These are phyloP conservation scores for Blastobotrys ciferrii DNA, from an alignment of 1,139 yeast genomes.

Conservation along the genomic window DNA sequence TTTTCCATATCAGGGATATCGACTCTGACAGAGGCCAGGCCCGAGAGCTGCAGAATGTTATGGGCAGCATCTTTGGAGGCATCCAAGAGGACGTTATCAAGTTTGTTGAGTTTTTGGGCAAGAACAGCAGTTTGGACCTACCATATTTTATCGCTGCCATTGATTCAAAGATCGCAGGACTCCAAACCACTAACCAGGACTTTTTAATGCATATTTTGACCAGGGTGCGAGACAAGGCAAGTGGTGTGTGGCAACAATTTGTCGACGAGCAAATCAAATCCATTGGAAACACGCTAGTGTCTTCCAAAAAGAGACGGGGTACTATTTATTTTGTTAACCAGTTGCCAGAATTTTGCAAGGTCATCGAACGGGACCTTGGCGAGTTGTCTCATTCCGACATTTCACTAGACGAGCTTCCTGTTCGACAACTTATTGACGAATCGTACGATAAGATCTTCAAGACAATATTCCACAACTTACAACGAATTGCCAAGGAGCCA, in stretches of 20 bases:
- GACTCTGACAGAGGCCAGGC: conserved; percentile 57
- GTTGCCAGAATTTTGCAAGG: conserved; percentile 46
- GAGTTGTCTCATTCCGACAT: conserved; percentile 12
- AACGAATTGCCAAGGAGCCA: conserved; percentile 32
- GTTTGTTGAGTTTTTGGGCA: conserved; percentile 37
- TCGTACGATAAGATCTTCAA: conserved; percentile 43
- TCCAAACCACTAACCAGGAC: conserved; percentile 63
- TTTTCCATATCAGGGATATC: conserved; percentile 37
- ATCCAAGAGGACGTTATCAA: conserved; percentile 46
- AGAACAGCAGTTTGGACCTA: conserved; percentile 40
- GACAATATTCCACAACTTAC: conserved; percentile 35
- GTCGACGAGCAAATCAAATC: conserved; percentile 53
- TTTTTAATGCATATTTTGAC: conserved; percentile 55
- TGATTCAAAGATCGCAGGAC: conserved; percentile 39
- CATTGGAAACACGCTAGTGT: conserved; percentile 53
- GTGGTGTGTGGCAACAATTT: conserved; percentile 57
- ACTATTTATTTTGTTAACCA: conserved; percentile 46
- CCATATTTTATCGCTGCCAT: conserved; percentile 46
- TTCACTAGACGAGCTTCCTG: conserved; percentile 27
- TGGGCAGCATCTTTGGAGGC: conserved; percentile 57
- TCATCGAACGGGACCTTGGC: conserved; percentile 34
- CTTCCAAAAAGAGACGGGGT: conserved; percentile 41
- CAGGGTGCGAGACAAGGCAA: conserved; percentile 52
- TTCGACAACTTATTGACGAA: conserved; percentile 42
- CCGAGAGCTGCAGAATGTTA: conserved; percentile 49